A percentile compares a stretch with the other conserved stretches of the same genome.
Conservation (phyloP, 331 rosid species). For the Erythrophleum ivorense region DNA sequence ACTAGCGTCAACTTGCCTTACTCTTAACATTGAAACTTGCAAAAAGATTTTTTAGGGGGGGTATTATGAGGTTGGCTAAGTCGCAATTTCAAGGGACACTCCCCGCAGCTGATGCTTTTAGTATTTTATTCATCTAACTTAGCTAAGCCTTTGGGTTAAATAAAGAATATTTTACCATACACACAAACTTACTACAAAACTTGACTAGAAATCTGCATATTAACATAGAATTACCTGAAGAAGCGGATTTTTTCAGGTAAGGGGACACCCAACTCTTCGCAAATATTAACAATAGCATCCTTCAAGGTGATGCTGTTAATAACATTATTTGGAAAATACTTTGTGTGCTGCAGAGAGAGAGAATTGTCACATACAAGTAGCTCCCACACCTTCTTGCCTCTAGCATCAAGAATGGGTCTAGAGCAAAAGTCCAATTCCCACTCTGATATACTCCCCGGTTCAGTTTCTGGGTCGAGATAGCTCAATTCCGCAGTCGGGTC, state of each 20-base stretch:
- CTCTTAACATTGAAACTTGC: background rate
- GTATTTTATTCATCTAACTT: background rate
- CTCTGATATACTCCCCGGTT: slow-evolving; percentile 62
- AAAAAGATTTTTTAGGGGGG: background rate
- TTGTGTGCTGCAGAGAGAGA: slow-evolving; percentile 77
- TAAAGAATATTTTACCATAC: background rate
- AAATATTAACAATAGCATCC: slow-evolving; percentile 67
- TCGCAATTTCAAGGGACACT: background rate
- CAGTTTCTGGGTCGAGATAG: slow-evolving; percentile 74
- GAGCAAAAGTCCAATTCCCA: slow-evolving; percentile 98
- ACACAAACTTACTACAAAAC: background rate
- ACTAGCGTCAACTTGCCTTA: slow-evolving; percentile 4
- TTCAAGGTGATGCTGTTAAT: slow-evolving; percentile 87
- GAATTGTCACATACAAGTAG: slow-evolving; percentile 83
- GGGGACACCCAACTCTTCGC: slow-evolving; percentile 70
- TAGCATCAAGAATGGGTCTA: slow-evolving; percentile 79
- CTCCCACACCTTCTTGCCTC: slow-evolving; percentile 98
- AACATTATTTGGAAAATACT: slow-evolving; percentile 90
- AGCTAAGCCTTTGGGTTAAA: background rate
- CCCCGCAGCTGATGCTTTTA: background rate
- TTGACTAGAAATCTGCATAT: slow-evolving; percentile 3
- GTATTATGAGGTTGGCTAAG: too few species aligned
- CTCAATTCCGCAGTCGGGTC: slow-evolving; percentile 80
- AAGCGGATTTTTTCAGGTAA: slow-evolving; percentile 81
- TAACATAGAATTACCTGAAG: slow-evolving; percentile 62